These are phyloP conservation scores for Xylariaceae sp. DNA, from an alignment of 2,329 filamentous ascomycete species.

Conservation along the genomic window DNA sequence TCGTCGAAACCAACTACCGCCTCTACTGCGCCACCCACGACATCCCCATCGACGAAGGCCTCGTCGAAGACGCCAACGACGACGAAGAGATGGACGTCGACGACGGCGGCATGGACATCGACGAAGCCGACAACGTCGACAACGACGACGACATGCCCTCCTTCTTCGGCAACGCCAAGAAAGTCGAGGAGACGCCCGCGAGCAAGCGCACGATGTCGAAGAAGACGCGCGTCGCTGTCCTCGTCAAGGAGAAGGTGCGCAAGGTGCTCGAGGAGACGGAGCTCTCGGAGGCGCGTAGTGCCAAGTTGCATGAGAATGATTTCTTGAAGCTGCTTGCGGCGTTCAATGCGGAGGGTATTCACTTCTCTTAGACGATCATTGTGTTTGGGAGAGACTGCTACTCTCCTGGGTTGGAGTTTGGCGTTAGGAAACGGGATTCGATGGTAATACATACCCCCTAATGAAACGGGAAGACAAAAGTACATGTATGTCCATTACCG, in stretches of 20 bases:
- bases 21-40: slow-evolving; percentile 87
- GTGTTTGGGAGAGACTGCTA: no score
- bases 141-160: slow-evolving; percentile 67
- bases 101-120: slow-evolving; percentile 33
- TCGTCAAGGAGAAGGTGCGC: slow-evolving; percentile 82
- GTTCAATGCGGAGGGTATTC: slow-evolving; percentile 89
- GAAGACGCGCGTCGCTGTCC: slow-evolving; percentile 71
- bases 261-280: slow-evolving; percentile 78
- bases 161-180: slow-evolving; percentile 69
- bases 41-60: slow-evolving; percentile 66
- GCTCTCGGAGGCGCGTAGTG: slow-evolving; percentile 72
- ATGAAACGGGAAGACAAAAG: background rate
- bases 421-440: background rate
- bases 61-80: slow-evolving; percentile 41
- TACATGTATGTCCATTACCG: background rate
- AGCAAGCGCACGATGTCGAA: slow-evolving; percentile 52
- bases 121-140: slow-evolving; percentile 38
- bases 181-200: slow-evolving; percentile 42
- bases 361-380: slow-evolving; percentile 65
- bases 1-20: slow-evolving; percentile 84
- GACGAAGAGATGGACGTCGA: slow-evolving; percentile 38
- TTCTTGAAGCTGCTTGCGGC: slow-evolving; percentile 75
- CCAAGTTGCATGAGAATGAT: slow-evolving; percentile 88
- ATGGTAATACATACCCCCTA: background rate
- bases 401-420: slow-evolving; percentile 9